Evolutionary conservation across 2,329 filamentous ascomycete species (phyloP).

Genomic region (Pyrenochaeta sp.): DNA sequence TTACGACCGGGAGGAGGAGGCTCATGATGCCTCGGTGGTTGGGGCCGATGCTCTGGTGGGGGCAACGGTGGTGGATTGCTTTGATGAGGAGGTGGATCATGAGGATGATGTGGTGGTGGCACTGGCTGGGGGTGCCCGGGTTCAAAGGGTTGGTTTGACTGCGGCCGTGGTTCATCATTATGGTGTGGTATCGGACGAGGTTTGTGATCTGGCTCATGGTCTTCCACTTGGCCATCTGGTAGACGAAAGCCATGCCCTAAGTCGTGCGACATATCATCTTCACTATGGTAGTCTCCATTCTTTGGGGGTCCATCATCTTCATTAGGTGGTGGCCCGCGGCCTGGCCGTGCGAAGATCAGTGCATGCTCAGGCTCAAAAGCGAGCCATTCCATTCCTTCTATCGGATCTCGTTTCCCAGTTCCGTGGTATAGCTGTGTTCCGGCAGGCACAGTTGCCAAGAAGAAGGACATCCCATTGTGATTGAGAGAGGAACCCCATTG

Average conservation of each 20-base stretch:
- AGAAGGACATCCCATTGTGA: conserved; percentile 79
- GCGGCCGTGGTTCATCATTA: background rate
- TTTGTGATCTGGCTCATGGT: background rate
- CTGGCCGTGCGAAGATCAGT: conserved; percentile 65
- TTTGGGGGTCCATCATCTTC: conserved; percentile 4
- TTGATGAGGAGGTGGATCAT: conserved; percentile 1
- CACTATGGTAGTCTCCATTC: background rate
- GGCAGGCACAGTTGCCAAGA: conserved; percentile 70
- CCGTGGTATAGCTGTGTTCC: conserved; percentile 76
- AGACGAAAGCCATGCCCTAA: background rate
- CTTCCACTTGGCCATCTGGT: background rate
- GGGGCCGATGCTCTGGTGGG: background rate
- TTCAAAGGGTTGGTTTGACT: background rate
- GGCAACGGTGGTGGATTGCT: background rate
- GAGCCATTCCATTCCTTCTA: conserved; percentile 71
- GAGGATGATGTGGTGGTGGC: conserved; percentile 6
- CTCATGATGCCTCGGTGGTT: conserved; percentile 5
- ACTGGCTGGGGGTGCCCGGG: background rate
- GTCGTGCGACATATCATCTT: background rate
- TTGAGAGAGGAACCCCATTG: conserved; percentile 78
- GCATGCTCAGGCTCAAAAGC: conserved; percentile 82
- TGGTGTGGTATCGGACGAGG: background rate
- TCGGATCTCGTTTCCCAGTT: conserved; percentile 53
- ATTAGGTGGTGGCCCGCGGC: conserved; percentile 7
- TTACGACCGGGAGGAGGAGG: conserved; percentile 16